A percentile compares a stretch with the other conserved stretches of the same genome.
These are phyloP conservation scores for Penicillium expansum DNA, from an alignment of 2,329 filamentous ascomycete genomes.

Conservation along the genomic window DNA sequence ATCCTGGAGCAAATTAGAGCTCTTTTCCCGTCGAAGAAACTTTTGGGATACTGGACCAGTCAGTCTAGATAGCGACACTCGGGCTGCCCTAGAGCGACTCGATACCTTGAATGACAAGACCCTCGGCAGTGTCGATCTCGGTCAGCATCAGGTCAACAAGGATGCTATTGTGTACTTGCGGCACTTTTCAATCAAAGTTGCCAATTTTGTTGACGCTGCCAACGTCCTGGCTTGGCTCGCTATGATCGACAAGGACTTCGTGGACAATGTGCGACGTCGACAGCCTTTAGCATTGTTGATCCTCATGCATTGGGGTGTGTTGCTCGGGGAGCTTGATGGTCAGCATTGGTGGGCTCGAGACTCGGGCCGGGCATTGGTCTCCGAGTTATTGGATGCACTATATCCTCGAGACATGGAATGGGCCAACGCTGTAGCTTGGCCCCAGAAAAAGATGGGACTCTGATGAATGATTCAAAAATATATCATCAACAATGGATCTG, in stretches of 20 bases:
- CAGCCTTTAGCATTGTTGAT: constrained; percentile 34
- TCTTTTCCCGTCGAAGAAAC: constrained; percentile 47
- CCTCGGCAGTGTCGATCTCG: constrained; percentile 22
- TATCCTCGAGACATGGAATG: constrained; percentile 22
- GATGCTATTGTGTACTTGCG: constrained; percentile 30
- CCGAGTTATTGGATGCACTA: constrained; percentile 27
- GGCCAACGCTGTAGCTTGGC: constrained; percentile 32
- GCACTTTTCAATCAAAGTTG: constrained; percentile 30
- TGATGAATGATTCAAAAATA: constrained; percentile 10
- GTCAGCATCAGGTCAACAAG: constrained; percentile 32
- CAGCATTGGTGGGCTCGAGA: constrained; percentile 37
- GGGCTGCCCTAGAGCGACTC: constrained; percentile 29
- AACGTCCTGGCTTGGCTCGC: constrained; percentile 38
- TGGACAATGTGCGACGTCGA: constrained; percentile 29
- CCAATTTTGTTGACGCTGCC: constrained; percentile 25
- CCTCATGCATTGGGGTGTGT: constrained; percentile 38
- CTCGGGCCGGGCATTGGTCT: constrained; percentile 31
- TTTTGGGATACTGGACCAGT: constrained; percentile 45
- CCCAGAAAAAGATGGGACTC: constrained; percentile 29
- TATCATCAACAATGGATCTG: background rate
- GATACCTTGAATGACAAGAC: constrained; percentile 30
- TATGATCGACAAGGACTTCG: constrained; percentile 33
- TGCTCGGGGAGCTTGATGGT: constrained; percentile 33
- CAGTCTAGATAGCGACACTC: constrained; percentile 26
- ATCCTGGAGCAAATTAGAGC: constrained; percentile 50